These are phyloP conservation scores for Pythium aquatile DNA, from an alignment of 352 stramenopile genomes.

Conservation along the genomic window DNA sequence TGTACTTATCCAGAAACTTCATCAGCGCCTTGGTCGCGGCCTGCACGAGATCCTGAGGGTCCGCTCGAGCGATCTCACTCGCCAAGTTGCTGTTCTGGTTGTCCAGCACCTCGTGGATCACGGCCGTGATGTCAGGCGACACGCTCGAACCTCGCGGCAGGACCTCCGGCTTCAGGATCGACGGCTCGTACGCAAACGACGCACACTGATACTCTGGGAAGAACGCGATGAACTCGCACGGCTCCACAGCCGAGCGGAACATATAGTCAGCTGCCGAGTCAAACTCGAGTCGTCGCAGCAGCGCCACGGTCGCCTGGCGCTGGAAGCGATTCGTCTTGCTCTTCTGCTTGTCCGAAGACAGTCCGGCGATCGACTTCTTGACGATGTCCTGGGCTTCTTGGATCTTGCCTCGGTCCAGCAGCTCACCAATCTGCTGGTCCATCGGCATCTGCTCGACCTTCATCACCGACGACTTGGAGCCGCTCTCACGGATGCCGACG, in stretches of 20 bases:
- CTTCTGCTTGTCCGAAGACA: constrained; percentile 81
- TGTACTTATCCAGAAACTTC: constrained; percentile 81
- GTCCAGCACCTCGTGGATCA: constrained; percentile 68
- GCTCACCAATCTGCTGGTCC: constrained; percentile 80
- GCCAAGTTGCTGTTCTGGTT: constrained; percentile 47
- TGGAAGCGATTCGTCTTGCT: constrained; percentile 89
- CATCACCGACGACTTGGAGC: constrained; percentile 69
- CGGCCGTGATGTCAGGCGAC: constrained; percentile 71
- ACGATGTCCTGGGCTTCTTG: constrained; percentile 84
- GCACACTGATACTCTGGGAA: constrained; percentile 80
- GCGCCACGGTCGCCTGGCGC: constrained; percentile 73
- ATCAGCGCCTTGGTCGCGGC: constrained; percentile 69
- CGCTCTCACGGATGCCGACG: constrained; percentile 64
- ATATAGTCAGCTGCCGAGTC: constrained; percentile 77
- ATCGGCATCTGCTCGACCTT: constrained; percentile 86
- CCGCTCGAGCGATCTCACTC: constrained; percentile 58
- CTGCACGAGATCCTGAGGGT: constrained; percentile 53
- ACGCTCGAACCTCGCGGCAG: constrained; percentile 70
- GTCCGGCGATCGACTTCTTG: constrained; percentile 69
- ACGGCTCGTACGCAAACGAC: constrained; percentile 82
- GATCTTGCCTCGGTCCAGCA: constrained; percentile 82
- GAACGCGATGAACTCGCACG: constrained; percentile 85
- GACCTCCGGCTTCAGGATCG: constrained; percentile 81
- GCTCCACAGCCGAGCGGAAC: constrained; percentile 82
- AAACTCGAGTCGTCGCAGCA: constrained; percentile 80